These are phyloP conservation scores for Diaporthe vexans DNA, from an alignment of 2,329 filamentous ascomycete species.

Conservation along the genomic window DNA sequence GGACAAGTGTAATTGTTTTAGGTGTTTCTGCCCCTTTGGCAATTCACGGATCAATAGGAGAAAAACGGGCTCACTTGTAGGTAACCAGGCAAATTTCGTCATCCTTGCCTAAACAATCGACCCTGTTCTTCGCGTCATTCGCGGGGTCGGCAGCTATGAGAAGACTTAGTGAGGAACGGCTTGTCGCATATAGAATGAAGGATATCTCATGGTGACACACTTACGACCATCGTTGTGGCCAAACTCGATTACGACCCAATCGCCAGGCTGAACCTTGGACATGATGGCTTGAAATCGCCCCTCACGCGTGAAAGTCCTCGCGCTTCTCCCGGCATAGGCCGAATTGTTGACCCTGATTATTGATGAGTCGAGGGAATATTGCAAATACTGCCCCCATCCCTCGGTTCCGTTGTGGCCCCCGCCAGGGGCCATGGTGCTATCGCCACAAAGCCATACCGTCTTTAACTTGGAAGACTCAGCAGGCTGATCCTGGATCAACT, in stretches of 20 bases:
- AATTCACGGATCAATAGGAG: neutral
- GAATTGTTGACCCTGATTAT: conserved; percentile 59
- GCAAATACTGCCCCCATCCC: conserved; percentile 42
- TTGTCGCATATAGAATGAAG: too few relatives aligned
- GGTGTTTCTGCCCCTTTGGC: neutral
- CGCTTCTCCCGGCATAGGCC: conserved; percentile 66
- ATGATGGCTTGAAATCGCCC: conserved; percentile 65
- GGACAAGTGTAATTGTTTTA: neutral
- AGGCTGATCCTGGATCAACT: neutral
- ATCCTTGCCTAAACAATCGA: conserved; percentile 40
- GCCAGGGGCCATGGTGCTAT: conserved; percentile 42
- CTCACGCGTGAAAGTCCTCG: conserved; percentile 67
- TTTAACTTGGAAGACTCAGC: neutral
- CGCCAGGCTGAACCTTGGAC: conserved; percentile 58
- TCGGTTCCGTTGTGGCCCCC: conserved; percentile 42
- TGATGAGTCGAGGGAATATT: conserved; percentile 41
- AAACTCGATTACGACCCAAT: conserved; percentile 72
- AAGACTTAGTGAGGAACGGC: neutral
- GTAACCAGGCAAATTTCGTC: conserved; percentile 40
- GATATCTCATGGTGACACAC: neutral
- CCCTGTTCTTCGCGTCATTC: conserved; percentile 52
- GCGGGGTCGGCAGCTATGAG: conserved; percentile 54
- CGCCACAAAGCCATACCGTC: conserved; percentile 41
- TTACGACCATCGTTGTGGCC: conserved; percentile 68
- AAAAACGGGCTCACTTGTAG: conserved; percentile 4